Percentiles rank a stretch among this genome's conserved stretches.
Conservation (phyloP, 179 eudicot species). For the Carnegiea gigantea region DNA sequence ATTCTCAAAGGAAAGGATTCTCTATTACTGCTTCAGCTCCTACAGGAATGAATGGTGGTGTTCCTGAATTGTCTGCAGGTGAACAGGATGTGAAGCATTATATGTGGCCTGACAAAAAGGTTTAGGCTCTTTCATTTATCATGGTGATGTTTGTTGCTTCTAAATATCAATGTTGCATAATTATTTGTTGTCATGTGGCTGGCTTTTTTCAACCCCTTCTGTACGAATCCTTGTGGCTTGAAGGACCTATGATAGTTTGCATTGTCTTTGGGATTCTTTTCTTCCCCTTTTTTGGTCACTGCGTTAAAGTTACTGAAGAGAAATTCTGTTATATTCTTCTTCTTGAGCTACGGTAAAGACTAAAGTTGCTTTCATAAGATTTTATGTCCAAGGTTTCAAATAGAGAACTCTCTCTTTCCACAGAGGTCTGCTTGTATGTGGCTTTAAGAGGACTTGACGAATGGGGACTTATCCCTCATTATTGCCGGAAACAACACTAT, state of each 20-base stretch:
- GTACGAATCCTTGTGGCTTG: not conserved
- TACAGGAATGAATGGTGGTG: constrained; percentile 38
- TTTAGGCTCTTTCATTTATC: constrained; percentile 20
- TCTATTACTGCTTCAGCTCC: constrained; percentile 32
- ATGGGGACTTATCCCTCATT: no score
- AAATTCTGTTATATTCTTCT: not conserved
- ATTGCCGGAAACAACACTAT: no score
- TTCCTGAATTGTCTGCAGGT: constrained; percentile 37
- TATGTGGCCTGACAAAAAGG: constrained; percentile 78
- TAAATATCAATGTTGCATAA: constrained; percentile 1
- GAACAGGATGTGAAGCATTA: constrained; percentile 45
- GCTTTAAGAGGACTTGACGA: no score
- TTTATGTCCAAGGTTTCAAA: not conserved
- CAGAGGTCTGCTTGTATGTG: not conserved
- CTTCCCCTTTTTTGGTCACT: not conserved
- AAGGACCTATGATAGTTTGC: not conserved
- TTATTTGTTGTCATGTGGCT: not conserved
- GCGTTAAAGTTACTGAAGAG: not conserved
- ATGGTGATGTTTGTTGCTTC: not conserved
- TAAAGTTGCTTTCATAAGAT: not conserved
- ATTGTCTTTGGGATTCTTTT: not conserved
- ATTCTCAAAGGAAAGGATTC: constrained; percentile 30
- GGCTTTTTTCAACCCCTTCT: not conserved
- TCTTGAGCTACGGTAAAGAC: not conserved
- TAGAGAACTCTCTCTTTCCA: not conserved